Evolutionary conservation across 179 eudicot genomes (phyloP), one percentile per base, ranked within the genome.

Genomic region (Sideroxylon spinosum): DNA sequence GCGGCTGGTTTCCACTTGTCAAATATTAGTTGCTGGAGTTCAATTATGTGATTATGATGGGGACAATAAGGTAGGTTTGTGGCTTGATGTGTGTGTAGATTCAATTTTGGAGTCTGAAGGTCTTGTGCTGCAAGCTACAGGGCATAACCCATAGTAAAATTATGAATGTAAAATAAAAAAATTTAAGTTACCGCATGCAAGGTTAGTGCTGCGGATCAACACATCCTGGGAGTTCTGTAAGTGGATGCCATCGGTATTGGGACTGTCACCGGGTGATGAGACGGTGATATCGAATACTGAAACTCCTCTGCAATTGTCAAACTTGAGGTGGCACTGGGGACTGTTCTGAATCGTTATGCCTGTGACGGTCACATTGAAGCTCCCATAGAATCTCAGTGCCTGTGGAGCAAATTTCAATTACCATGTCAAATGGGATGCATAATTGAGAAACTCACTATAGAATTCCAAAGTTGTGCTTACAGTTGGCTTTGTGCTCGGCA

Each of bases 181-280:
- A 16, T 62, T 22, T 57, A 19, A 56, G 59, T 73, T 73, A 73
- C 29, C 63, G 14, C 53, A 22, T 73, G 62, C 67, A 56, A 17
- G 60, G 17, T 73, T 56, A 9, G 9, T 64, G 68, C 10, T 25
- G 16, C 28, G 44, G 56, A 95, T 50, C 23, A 17, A 49, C 57
- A 71, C 53, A 23, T 71, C 87, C 74, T 80, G 87, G 60, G 98
- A 88, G 86, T 90, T 88, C 79, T 93, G 98, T 16, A 95, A 86
- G 84, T 95, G 98, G 78, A 95, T 91, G 50, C 98, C 98, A 37
- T 95, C 98, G 11, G 98, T 95, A 73, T 95, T 95, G 50, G 98
- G 98, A 83, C 98, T 95, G 76, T 93, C 87, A 11, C 94, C 97
- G 0, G 98, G 98, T 46, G 98, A 95, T 9, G 87, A 84, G 68